A percentile compares a stretch with the other conserved stretches of the same genome.
These are phyloP conservation scores for Paramecium caudatum DNA, from an alignment of 73 alveolate species.

Conservation along the genomic window DNA sequence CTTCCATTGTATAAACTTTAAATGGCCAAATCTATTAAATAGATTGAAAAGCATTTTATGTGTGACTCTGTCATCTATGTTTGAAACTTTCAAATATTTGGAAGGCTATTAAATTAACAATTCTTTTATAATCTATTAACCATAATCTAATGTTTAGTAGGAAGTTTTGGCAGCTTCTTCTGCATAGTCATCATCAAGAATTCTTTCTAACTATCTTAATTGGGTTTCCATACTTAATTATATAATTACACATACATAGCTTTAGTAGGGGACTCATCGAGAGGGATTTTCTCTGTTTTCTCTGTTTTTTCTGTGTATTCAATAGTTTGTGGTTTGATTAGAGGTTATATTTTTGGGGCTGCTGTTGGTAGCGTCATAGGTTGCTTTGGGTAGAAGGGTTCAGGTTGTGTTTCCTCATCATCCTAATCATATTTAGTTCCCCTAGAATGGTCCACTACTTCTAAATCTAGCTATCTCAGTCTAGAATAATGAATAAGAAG, in stretches of 20 bases:
- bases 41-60: conserved; percentile 46
- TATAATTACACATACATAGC: not conserved
- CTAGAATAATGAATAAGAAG: conserved; percentile 54
- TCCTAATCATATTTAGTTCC: conserved; percentile 35
- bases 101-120: not conserved
- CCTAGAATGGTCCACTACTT: conserved; percentile 57
- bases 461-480: conserved; percentile 19
- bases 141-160: not conserved
- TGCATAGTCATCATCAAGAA: conserved; percentile 48
- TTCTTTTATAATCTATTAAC: not conserved
- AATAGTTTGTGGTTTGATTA: conserved; percentile 15
- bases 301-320: no score
- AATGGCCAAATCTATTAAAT: conserved; percentile 53
- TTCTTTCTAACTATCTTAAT: not conserved
- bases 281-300: not conserved
- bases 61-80: conserved; percentile 60
- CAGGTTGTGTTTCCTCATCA: conserved; percentile 35
- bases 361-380: conserved; percentile 48
- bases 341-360: not conserved
- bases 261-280: conserved; percentile 20
- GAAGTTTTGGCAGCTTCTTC: conserved; percentile 24
- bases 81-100: not conserved
- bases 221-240: conserved; percentile 24
- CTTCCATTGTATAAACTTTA: conserved; percentile 2
- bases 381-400: not conserved